phyloP scores from a whole-genome alignment of 2,329 filamentous ascomycete species.

The Thermothelomyces thermophilus region DNA sequence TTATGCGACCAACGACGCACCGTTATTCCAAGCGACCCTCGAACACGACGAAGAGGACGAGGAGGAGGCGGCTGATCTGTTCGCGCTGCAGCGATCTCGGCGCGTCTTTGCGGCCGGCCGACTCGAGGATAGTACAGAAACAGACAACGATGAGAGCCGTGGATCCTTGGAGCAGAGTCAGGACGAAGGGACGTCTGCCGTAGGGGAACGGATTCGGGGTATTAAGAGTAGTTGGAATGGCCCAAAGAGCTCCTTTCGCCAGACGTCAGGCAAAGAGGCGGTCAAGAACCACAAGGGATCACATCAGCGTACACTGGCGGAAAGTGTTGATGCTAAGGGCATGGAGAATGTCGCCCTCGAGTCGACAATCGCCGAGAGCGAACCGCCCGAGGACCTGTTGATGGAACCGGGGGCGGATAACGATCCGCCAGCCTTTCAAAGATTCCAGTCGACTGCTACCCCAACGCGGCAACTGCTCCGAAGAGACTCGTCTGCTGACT shows the following conservation, averaged over 20 bases:
- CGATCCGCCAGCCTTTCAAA: conserved; percentile 56
- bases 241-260: conserved; percentile 37
- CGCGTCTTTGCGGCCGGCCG: conserved; percentile 80
- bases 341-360: conserved; percentile 87
- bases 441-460: conserved; percentile 41
- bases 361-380: conserved; percentile 53
- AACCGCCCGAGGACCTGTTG: conserved; percentile 55
- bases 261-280: conserved; percentile 28
- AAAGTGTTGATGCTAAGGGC: conserved; percentile 41
- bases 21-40: conserved; percentile 86
- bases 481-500: conserved; percentile 39
- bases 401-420: conserved; percentile 47
- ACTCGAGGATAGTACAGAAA: conserved; percentile 77
- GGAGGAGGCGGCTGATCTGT: conserved; percentile 88
- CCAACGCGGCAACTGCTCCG: conserved; percentile 36
- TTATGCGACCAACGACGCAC: conserved; percentile 67
- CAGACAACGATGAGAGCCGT: conserved; percentile 63
- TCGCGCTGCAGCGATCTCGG: conserved; percentile 82
- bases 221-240: conserved; percentile 62
- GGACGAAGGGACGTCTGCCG: conserved; percentile 32
- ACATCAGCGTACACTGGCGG: conserved; percentile 25
- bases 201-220: conserved; percentile 42
- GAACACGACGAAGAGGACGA: conserved; percentile 92
- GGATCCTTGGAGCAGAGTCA: conserved; percentile 48
- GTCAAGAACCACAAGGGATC: conserved; percentile 25